Conservation (phyloP, 371 early-diverging fungal species). For the Umbelopsis sp. region DNA sequence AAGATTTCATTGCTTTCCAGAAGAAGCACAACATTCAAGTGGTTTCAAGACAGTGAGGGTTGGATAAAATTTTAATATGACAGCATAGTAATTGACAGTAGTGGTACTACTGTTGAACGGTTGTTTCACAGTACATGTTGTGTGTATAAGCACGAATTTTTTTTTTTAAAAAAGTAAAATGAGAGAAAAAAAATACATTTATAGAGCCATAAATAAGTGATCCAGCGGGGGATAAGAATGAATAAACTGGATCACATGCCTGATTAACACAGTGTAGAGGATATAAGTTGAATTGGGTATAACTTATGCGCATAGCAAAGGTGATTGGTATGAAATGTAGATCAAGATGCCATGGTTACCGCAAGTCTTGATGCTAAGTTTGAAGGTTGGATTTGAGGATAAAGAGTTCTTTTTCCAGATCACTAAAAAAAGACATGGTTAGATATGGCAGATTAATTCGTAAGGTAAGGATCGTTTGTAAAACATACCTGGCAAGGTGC, state of each 20-base stretch:
- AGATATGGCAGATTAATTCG: not conserved
- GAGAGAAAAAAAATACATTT: too few species aligned
- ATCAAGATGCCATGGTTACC: too few species aligned
- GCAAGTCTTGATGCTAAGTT: not conserved
- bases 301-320: not conserved
- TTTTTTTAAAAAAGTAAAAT: not conserved
- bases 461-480: not conserved
- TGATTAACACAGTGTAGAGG: not conserved
- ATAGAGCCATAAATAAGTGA: too few species aligned
- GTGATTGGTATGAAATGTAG: too few species aligned
- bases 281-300: constrained; percentile 1
- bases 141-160: not conserved
- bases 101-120: not conserved
- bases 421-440: not conserved
- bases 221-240: too few species aligned
- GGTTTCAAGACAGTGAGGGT: constrained; percentile 50
- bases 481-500: constrained; percentile 18
- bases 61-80: not conserved
- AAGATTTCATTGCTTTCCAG: constrained; percentile 85
- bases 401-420: not conserved
- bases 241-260: too few species aligned
- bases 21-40: constrained; percentile 81
- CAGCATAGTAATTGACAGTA: not conserved
- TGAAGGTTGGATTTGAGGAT: not conserved
- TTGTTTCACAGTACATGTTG: constrained; percentile 6